These are phyloP conservation scores for Xylaria sp. DNA, from an alignment of 2,329 filamentous ascomycete genomes.

Conservation along the genomic window DNA sequence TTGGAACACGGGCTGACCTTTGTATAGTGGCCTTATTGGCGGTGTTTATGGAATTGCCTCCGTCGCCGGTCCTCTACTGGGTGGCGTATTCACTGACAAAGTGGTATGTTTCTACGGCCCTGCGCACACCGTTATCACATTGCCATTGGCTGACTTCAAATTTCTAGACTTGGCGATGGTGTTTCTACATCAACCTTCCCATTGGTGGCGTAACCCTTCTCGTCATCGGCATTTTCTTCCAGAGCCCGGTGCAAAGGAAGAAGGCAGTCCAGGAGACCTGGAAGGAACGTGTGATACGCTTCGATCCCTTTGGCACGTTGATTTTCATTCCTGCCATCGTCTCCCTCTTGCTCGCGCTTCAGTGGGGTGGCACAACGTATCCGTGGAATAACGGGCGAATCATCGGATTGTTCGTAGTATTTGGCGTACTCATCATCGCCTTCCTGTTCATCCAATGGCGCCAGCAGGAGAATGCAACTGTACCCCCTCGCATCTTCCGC, in stretches of 20 bases:
- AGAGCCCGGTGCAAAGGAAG: conserved; percentile 30
- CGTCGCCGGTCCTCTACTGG: conserved; percentile 47
- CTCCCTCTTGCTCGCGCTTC: conserved; percentile 59
- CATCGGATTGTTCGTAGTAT: conserved; percentile 58
- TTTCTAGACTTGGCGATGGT: conserved; percentile 38
- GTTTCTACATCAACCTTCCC: conserved; percentile 40
- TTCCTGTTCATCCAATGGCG: conserved; percentile 52
- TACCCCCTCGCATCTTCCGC: conserved; percentile 54
- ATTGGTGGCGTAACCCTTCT: conserved; percentile 34
- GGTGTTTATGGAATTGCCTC: conserved; percentile 55
- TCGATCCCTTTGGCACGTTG: conserved; percentile 45
- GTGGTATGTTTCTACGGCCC: conserved; percentile 41
- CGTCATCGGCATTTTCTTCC: conserved; percentile 44
- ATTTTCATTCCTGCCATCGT: conserved; percentile 51
- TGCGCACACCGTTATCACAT: background rate
- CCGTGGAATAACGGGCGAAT: conserved; percentile 51
- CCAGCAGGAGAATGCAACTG: conserved; percentile 52
- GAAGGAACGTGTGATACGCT: conserved; percentile 38
- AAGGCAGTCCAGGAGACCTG: conserved; percentile 31
- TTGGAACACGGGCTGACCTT: background rate
- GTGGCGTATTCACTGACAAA: conserved; percentile 49
- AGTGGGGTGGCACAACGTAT: conserved; percentile 56
- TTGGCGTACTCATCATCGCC: conserved; percentile 49
- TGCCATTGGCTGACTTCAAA: conserved; percentile 4
- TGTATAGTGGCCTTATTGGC: conserved; percentile 43